Evolutionary conservation across 805 yeast genomes (phyloP), one percentile per base, ranked within the genome.

Genomic region (Candida broadrunensis): DNA sequence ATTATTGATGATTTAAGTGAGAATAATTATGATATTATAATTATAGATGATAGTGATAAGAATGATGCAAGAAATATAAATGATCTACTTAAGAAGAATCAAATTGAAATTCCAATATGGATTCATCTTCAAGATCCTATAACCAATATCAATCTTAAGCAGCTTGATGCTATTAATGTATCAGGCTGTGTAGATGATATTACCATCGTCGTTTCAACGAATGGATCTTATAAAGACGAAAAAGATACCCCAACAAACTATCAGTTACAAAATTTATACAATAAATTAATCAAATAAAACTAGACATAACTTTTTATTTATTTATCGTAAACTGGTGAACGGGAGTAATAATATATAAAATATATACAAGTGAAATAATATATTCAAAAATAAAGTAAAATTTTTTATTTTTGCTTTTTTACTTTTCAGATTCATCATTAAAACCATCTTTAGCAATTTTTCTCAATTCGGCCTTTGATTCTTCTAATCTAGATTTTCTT

Each of bases 401-500:
- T n/a, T n/a, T n/a, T n/a, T n/a, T n/a, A n/a, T n/a, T n/a, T n/a
- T n/a, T n/a, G n/a, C n/a, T n/a, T n/a, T n/a, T n/a, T n/a, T n/a
- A n/a, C n/a, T n/a, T n/a, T n/a, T n/a, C n/a, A n/a, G n/a, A 7
- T 36, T 45, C 43, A 21, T 60, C 63, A 35, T 51, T 45, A 43
- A 68, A 68, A 1, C 71, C 70, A 19, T 65, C 65, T 40, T 52
- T 42, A 12, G 70, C 71, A 32, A 59, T 50, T 38, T 56, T 47
- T n/a, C 53, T 42, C 44, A 65, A 56, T 42, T 75, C 76, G 36
- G 56, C 51, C 57, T 78, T 75, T 2, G 83, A 83, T 37, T 72
- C 51, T 42, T 83, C 87, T 4, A 90, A 86, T 53, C 89, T 75
- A 49, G 71, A 61, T 61, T 77, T 81, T 53, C 95, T 73, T 45